phyloP scores from a whole-genome alignment of 2,329 filamentous ascomycete genomes.

The Ceratocystis ficicola region DNA sequence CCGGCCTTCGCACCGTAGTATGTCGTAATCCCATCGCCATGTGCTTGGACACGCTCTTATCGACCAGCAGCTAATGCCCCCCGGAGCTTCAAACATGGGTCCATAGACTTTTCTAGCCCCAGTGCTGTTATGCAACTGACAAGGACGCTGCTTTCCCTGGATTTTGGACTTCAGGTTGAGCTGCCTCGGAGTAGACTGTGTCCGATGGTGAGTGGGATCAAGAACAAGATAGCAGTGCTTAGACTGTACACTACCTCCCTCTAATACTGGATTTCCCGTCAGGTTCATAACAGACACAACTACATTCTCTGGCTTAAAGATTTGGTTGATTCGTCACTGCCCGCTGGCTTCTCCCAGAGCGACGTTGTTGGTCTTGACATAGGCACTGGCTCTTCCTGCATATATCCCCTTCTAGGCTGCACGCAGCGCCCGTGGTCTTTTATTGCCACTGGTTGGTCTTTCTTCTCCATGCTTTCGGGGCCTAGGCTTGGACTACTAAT shows the following conservation, averaged over 20 bases:
- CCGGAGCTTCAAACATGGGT: conserved; percentile 32
- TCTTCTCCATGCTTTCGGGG: not conserved
- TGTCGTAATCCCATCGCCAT: conserved; percentile 16
- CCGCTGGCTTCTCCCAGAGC: conserved; percentile 39
- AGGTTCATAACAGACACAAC: conserved; percentile 60
- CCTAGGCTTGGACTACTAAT: not conserved
- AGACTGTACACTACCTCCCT: not conserved
- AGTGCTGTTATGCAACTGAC: conserved; percentile 67
- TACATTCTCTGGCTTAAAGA: conserved; percentile 84
- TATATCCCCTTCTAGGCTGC: conserved; percentile 77
- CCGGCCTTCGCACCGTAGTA: conserved; percentile 35
- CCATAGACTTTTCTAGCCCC: conserved; percentile 72
- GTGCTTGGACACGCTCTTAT: not conserved
- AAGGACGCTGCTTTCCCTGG: conserved; percentile 58
- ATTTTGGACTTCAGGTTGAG: conserved; percentile 61
- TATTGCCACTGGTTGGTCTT: conserved; percentile 43
- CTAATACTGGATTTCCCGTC: not conserved
- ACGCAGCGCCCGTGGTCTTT: conserved; percentile 62
- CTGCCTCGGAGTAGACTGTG: conserved; percentile 72
- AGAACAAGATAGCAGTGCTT: not conserved
- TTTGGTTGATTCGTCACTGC: conserved; percentile 57
- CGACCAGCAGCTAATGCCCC: not conserved
- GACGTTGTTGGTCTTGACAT: conserved; percentile 62
- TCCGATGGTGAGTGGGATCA: conserved; percentile 51
- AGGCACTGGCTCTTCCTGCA: conserved; percentile 80